These are phyloP conservation scores for Rhizopus stolonifer DNA, from an alignment of 371 early-diverging fungal genomes.

Conservation along the genomic window DNA sequence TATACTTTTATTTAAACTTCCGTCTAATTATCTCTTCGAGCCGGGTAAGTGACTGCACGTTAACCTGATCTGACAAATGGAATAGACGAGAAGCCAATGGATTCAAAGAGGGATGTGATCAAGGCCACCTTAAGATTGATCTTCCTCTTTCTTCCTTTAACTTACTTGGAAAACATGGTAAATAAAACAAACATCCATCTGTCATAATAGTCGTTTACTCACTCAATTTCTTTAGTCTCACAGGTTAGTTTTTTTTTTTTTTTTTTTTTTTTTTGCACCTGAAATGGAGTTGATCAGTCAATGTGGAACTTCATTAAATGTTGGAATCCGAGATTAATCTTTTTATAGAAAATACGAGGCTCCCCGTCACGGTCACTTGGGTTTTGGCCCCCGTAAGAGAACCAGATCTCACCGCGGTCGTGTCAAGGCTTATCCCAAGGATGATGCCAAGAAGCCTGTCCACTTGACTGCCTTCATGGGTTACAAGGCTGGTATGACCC, in stretches of 20 bases:
- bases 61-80: no score
- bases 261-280: no score
- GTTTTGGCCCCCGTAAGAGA: conserved; percentile 98
- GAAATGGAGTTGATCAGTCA: background rate
- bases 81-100: background rate
- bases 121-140: background rate
- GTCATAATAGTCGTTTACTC: background rate
- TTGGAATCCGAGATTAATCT: background rate
- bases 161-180: background rate
- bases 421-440: conserved; percentile 98
- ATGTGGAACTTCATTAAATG: background rate
- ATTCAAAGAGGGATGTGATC: background rate
- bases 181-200: background rate
- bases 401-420: conserved; percentile 92
- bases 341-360: conserved; percentile 35
- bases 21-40: no score
- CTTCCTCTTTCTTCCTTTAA: background rate
- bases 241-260: conserved; percentile 2
- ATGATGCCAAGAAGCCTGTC: conserved; percentile 92
- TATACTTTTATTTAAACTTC: no score
- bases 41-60: no score
- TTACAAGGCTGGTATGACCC: conserved; percentile 99
- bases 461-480: conserved; percentile 99
- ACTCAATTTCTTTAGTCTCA: background rate
- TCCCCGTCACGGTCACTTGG: conserved; percentile 98